phyloP scores from a whole-genome alignment of 108 stramenopile species.

The Stephanodiscus triporus region DNA sequence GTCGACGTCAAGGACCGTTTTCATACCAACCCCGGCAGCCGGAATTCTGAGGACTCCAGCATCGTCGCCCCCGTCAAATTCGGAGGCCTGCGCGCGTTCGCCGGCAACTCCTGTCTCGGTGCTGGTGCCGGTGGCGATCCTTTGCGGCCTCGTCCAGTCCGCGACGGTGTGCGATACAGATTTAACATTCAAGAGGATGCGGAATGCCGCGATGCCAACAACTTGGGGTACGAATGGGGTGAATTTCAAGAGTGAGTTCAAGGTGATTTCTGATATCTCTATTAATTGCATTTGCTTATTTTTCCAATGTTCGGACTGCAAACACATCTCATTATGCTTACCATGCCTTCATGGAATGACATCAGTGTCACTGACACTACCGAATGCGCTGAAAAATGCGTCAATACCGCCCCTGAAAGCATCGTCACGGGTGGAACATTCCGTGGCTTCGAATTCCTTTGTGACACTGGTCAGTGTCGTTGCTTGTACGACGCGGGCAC shows the following conservation, averaged over 20 bases:
- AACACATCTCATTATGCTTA: neutral
- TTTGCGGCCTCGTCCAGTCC: slow-evolving; percentile 2
- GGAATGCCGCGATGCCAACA: slow-evolving; percentile 6
- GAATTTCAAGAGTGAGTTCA: neutral
- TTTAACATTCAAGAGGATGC: slow-evolving; percentile 6
- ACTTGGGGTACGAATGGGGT: slow-evolving; percentile 3
- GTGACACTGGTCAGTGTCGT: neutral
- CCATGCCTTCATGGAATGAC: neutral
- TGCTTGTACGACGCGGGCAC: slow-evolving; percentile 1
- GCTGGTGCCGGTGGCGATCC: neutral
- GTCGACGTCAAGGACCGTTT: neutral
- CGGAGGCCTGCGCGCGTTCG: neutral
- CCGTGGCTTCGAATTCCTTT: neutral
- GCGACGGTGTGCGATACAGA: slow-evolving; percentile 5
- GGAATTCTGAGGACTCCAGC: neutral
- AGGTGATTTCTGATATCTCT: neutral
- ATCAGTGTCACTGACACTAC: neutral
- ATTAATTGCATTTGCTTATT: no score
- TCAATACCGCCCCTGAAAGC: neutral
- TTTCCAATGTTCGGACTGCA: neutral
- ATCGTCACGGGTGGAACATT: neutral
- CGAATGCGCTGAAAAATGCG: neutral
- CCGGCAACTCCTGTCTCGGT: neutral
- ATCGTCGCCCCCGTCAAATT: neutral
- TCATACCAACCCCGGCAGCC: neutral